phyloP scores from a whole-genome alignment of 768 basidiomycete species.

The Mrakia gelida region DNA sequence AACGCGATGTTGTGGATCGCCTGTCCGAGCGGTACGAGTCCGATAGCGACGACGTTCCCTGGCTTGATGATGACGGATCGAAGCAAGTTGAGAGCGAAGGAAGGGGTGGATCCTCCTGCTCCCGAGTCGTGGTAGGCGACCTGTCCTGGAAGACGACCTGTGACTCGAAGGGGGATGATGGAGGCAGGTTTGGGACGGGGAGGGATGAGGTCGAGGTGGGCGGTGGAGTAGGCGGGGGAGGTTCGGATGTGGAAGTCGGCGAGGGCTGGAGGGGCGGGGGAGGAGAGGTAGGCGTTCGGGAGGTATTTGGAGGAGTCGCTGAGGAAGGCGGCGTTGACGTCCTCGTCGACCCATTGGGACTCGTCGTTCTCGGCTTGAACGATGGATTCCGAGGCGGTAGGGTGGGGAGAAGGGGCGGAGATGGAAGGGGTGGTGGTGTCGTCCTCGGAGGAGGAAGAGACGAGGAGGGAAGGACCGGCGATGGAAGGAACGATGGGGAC shows the following conservation, averaged over 20 bases:
- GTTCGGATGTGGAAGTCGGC: neutral
- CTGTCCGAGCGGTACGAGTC: slow-evolving; percentile 87
- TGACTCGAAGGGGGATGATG: slow-evolving; percentile 44
- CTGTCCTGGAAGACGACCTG: neutral
- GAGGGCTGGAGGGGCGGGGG: neutral
- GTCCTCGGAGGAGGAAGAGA: neutral
- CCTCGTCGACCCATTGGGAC: neutral
- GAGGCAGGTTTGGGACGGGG: slow-evolving; percentile 33
- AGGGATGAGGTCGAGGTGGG: neutral
- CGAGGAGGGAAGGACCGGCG: neutral
- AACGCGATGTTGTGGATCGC: slow-evolving; percentile 82
- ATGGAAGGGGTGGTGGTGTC: neutral
- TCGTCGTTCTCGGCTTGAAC: neutral
- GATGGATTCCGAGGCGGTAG: neutral
- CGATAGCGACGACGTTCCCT: slow-evolving; percentile 88
- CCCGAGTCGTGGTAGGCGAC: slow-evolving; percentile 6
- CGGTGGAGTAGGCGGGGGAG: slow-evolving; percentile 10
- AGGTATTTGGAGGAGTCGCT: neutral
- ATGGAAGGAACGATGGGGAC: slow-evolving; percentile 1
- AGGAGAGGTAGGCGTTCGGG: slow-evolving; percentile 32
- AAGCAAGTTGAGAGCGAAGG: slow-evolving; percentile 67
- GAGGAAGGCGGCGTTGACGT: neutral
- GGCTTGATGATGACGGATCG: slow-evolving; percentile 77
- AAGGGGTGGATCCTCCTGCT: slow-evolving; percentile 30
- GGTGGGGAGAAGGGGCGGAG: neutral